Evolutionary conservation across 495 filamentous ascomycete species (phyloP), one percentile per base, ranked within the genome.

Genomic region (Hypoxylon rickii): DNA sequence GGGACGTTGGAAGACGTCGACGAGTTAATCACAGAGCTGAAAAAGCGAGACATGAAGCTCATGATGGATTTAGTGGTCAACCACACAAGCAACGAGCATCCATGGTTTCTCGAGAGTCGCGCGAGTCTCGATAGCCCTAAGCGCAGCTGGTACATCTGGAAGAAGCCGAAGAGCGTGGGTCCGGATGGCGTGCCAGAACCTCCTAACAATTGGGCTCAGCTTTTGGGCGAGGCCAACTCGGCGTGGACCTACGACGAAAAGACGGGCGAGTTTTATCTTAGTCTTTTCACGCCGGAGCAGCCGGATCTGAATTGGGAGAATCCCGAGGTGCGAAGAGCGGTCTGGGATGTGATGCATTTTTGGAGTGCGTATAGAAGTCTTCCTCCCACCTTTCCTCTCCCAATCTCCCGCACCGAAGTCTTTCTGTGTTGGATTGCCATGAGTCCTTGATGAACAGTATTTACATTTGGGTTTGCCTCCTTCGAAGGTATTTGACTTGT

Each of bases 291-390:
- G 0, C 69, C 72, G 0, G 74, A 79, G 41, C 84, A 87, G 50
- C 85, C 84, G 0, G 85, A 87, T 50, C 71, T 87, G 1, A 87
- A 87, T 66, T 86, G 84, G 83, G 83, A 87, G 44, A 76, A 82
- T 20, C 78, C 75, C 0, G 74, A 76, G 0, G 80, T 85, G 3
- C 72, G 81, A 18, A 64, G 78, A 19, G 84, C 83, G 0, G 79
- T 86, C 7, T 78, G 82, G 51, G 76, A 79, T 20, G 73, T 81
- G 11, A 82, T 86, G 70, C 73, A 73, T 10, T 86, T 86, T 66
- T 86, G 84, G 84, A 53, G 52, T 57, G 6, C 21, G 58, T 56
- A 7, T 7, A 4, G n/a, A 31, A 17, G 38, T 46, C 29, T 7
- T 16, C 24, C 29, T 16, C 17, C 13, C 18, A 24, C 16, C 7